A percentile compares a stretch with the other conserved stretches of the same genome.
These are phyloP conservation scores for Phytophthora palmivora DNA, from an alignment of 352 stramenopile species.

Conservation along the genomic window DNA sequence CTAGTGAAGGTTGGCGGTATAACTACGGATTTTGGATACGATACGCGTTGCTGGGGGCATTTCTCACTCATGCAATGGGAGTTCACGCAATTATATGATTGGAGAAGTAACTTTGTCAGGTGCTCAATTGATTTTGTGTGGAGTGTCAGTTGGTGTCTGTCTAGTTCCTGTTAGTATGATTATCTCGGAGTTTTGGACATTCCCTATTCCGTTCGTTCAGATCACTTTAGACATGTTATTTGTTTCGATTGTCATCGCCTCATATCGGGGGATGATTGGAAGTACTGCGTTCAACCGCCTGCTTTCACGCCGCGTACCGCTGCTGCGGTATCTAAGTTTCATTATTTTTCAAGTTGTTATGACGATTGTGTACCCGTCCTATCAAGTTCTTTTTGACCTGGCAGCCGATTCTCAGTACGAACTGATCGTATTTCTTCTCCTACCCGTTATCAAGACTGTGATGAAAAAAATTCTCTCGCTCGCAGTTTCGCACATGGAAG, in stretches of 20 bases:
- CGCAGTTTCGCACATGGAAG: conserved; percentile 3
- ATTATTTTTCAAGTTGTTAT: conserved; percentile 5
- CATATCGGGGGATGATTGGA: conserved; percentile 7
- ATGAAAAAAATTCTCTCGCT: conserved; percentile 18
- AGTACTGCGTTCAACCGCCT: not conserved
- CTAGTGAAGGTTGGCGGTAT: not conserved
- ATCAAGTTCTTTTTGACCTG: conserved; percentile 10
- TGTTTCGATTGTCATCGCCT: not conserved
- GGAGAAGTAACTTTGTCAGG: not conserved
- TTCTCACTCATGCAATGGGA: conserved; percentile 5
- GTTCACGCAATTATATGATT: conserved; percentile 6
- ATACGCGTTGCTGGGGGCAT: conserved; percentile 1
- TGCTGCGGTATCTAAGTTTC: conserved; percentile 9
- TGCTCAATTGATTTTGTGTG: not conserved
- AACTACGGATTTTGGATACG: conserved; percentile 23
- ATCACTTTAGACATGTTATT: conserved; percentile 12
- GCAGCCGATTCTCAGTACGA: not conserved
- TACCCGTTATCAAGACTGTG: conserved; percentile 6
- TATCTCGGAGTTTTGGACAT: conserved; percentile 5
- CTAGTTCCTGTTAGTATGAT: not conserved
- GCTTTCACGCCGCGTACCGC: not conserved
- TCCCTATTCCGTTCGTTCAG: conserved; percentile 20
- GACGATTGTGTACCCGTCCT: conserved; percentile 11
- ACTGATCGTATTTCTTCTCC: not conserved
- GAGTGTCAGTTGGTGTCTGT: not conserved